Evolutionary conservation across 768 basidiomycete genomes (phyloP).

Genomic region (Gymnopilus dilepis): DNA sequence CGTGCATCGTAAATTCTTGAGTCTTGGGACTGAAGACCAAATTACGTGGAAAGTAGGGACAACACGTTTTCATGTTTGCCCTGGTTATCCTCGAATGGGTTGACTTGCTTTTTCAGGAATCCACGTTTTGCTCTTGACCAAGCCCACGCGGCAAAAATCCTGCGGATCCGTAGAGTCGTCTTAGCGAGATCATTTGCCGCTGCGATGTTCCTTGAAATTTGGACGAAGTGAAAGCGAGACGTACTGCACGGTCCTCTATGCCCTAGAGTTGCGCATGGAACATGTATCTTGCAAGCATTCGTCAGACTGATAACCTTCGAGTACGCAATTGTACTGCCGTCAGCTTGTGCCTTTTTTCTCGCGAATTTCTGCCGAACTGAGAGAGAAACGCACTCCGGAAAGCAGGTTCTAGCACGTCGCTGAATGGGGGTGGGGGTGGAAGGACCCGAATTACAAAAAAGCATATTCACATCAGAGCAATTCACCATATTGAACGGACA

Average conservation of each 20-base stretch:
- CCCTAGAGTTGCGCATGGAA: background rate
- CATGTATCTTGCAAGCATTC: background rate
- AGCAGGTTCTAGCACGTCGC: background rate
- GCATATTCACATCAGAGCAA: background rate
- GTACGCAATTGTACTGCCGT: background rate
- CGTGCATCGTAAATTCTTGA: too few relatives aligned
- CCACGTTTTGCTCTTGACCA: too few relatives aligned
- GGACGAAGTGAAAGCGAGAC: too few relatives aligned
- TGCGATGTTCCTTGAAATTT: too few relatives aligned
- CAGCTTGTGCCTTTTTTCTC: background rate
- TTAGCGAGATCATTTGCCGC: too few relatives aligned
- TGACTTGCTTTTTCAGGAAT: background rate
- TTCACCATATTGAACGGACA: background rate
- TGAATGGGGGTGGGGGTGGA: background rate
- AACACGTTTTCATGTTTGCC: too few relatives aligned
- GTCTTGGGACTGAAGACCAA: too few relatives aligned
- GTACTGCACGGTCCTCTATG: background rate
- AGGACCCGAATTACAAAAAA: background rate
- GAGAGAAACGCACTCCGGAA: conserved; percentile 1
- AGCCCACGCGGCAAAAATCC: too few relatives aligned
- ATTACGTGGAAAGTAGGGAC: too few relatives aligned
- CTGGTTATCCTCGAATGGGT: background rate
- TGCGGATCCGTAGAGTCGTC: too few relatives aligned
- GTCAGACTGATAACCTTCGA: background rate
- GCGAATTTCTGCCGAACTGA: conserved; percentile 11